These are phyloP conservation scores for Gracilaria domingensis DNA, from an alignment of 23 red algal genomes.

Conservation along the genomic window DNA sequence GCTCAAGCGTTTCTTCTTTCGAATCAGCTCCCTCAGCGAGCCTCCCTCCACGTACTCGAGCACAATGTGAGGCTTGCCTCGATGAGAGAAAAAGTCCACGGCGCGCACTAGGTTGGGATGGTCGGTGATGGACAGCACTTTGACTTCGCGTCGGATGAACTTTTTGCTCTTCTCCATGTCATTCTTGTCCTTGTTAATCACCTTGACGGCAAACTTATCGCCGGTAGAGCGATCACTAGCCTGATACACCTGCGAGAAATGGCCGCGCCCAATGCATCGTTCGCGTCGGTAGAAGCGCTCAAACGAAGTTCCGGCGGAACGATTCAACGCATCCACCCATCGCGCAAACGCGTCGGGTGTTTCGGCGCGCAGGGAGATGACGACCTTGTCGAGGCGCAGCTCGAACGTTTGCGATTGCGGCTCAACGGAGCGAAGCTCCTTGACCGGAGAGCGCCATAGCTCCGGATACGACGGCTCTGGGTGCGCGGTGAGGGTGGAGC, in stretches of 20 bases:
- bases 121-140: constrained; percentile 70
- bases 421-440: constrained; percentile 51
- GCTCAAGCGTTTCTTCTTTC: constrained; percentile 58
- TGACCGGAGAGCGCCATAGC: constrained; percentile 71
- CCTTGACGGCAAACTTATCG: constrained; percentile 90
- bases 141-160: constrained; percentile 87
- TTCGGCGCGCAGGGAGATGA: constrained; percentile 31
- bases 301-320: constrained; percentile 54
- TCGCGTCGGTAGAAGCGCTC: constrained; percentile 69
- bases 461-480: constrained; percentile 74
- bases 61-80: constrained; percentile 82
- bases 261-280: constrained; percentile 63
- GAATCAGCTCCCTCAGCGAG: constrained; percentile 66
- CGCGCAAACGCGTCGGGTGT: constrained; percentile 16
- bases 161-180: constrained; percentile 79
- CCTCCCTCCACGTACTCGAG: constrained; percentile 87
- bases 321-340: constrained; percentile 60
- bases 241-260: constrained; percentile 79
- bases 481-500: constrained; percentile 69
- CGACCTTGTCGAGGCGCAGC: constrained; percentile 40
- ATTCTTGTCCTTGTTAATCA: constrained; percentile 86
- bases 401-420: neutral
- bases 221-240: constrained; percentile 70
- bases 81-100: constrained; percentile 82
- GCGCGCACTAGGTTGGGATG: constrained; percentile 84